A percentile compares a stretch with the other conserved stretches of the same genome.
Conservation (phyloP, 352 stramenopile species). For the Pseudoperonospora humuli region DNA sequence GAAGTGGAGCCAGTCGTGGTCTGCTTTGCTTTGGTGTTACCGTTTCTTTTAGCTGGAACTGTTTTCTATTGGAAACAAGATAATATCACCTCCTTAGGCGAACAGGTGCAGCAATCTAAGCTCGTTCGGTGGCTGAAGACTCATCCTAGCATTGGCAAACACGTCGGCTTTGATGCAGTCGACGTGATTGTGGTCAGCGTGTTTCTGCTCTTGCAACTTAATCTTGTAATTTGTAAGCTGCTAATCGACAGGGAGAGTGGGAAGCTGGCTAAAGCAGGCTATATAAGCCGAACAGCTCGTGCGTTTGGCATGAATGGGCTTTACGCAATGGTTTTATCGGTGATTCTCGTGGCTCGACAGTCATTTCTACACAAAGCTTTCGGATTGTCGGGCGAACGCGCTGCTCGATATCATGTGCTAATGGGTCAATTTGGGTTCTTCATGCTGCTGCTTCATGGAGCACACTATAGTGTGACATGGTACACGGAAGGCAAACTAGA, state of each 20-base stretch:
- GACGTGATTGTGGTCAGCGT: conserved; percentile 33
- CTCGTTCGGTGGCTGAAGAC: conserved; percentile 22
- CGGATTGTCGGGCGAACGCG: conserved; percentile 45
- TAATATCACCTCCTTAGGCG: conserved; percentile 5
- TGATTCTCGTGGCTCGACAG: conserved; percentile 48
- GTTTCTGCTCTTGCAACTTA: conserved; percentile 54
- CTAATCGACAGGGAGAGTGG: conserved; percentile 53
- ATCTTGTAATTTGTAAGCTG: conserved; percentile 54
- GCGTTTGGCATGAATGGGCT: conserved; percentile 66
- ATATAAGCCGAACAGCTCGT: conserved; percentile 38
- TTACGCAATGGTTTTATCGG: conserved; percentile 43
- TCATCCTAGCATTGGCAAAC: conserved; percentile 14
- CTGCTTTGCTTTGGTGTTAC: conserved; percentile 24
- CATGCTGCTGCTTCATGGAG: conserved; percentile 39
- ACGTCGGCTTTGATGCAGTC: conserved; percentile 33
- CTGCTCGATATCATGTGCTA: conserved; percentile 53
- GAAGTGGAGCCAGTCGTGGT: conserved; percentile 45
- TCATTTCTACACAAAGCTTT: conserved; percentile 65
- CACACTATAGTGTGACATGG: conserved; percentile 51
- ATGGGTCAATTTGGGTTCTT: conserved; percentile 45
- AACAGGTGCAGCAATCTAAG: conserved; percentile 7
- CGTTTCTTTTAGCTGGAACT: conserved; percentile 28
- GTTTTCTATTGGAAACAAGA: conserved; percentile 38
- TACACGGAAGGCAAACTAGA: conserved; percentile 38
- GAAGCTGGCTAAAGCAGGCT: conserved; percentile 54